A percentile compares a stretch with the other conserved stretches of the same genome.
Evolutionary conservation across 1,139 yeast species (phyloP).

Genomic region (Debaryomyces fabryi): DNA sequence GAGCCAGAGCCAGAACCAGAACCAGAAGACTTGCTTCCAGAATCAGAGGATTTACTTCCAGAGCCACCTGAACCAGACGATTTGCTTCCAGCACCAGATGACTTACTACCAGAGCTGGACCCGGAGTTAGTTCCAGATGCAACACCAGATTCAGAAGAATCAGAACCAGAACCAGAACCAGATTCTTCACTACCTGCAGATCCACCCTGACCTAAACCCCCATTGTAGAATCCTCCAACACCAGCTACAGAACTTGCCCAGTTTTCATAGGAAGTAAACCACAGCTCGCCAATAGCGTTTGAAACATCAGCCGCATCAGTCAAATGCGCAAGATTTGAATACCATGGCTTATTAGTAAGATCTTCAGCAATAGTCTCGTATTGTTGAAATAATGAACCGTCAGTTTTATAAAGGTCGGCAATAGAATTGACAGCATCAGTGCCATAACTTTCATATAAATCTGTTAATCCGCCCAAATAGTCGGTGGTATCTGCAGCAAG

Average conservation of each 20-base stretch:
- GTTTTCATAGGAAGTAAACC: conserved; percentile 2
- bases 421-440: conserved; percentile 5
- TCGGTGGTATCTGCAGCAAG: conserved; percentile 2
- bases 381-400: neutral
- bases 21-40: neutral
- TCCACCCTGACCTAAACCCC: neutral
- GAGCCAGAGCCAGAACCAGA: no score
- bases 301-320: neutral
- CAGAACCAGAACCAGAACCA: conserved; percentile 2
- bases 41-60: neutral
- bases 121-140: no score
- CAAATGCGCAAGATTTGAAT: neutral
- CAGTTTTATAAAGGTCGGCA: conserved; percentile 2
- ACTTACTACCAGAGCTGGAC: neutral
- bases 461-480: conserved; percentile 3
- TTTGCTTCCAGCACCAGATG: neutral
- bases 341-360: neutral
- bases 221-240: neutral
- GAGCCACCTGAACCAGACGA: neutral
- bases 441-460: conserved; percentile 2
- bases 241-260: conserved; percentile 3
- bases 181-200: neutral
- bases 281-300: conserved; percentile 1
- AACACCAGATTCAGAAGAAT: neutral
- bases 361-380: neutral